Evolutionary conservation across 2,329 filamentous ascomycete species (phyloP).

Genomic region (Xylaria sp.): DNA sequence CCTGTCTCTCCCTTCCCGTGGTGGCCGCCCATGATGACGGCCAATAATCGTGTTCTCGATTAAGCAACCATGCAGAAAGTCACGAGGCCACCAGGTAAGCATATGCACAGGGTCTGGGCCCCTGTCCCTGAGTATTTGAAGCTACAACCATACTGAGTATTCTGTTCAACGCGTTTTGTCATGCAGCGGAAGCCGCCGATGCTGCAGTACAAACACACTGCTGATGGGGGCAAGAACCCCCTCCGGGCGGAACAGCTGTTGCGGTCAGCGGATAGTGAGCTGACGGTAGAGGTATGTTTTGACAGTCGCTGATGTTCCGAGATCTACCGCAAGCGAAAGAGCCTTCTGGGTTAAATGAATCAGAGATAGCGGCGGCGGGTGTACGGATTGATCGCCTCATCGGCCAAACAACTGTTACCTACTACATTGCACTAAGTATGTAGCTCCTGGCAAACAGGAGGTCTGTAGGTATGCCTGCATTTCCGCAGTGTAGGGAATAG

Average conservation of each 20-base stretch:
- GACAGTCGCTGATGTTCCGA: conserved; percentile 6
- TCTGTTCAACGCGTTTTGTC: conserved; percentile 39
- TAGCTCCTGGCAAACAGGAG: conserved; percentile 6
- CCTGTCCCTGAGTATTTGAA: conserved; percentile 38
- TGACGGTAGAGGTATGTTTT: conserved; percentile 21
- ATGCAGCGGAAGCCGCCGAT: conserved; percentile 45
- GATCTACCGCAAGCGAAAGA: conserved; percentile 3
- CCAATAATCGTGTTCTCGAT: conserved; percentile 1
- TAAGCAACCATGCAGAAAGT: conserved; percentile 37
- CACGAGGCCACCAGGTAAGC: conserved; percentile 41
- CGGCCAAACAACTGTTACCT: not conserved
- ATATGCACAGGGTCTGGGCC: conserved; percentile 27
- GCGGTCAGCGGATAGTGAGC: conserved; percentile 34
- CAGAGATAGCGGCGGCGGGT: not conserved
- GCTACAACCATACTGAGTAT: conserved; percentile 33
- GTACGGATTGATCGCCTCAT: conserved; percentile 10
- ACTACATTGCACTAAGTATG: not conserved
- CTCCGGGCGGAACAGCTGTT: conserved; percentile 26
- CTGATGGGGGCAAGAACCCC: conserved; percentile 23
- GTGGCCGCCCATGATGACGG: not conserved
- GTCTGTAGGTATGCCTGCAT: conserved; percentile 15
- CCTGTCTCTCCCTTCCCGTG: not conserved
- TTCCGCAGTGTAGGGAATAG: not conserved
- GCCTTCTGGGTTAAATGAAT: conserved; percentile 11
- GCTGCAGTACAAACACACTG: conserved; percentile 21